A percentile compares a stretch with the other conserved stretches of the same genome.
Evolutionary conservation across 2,329 filamentous ascomycete genomes (phyloP).

Genomic region (Epicoccum nigrum): DNA sequence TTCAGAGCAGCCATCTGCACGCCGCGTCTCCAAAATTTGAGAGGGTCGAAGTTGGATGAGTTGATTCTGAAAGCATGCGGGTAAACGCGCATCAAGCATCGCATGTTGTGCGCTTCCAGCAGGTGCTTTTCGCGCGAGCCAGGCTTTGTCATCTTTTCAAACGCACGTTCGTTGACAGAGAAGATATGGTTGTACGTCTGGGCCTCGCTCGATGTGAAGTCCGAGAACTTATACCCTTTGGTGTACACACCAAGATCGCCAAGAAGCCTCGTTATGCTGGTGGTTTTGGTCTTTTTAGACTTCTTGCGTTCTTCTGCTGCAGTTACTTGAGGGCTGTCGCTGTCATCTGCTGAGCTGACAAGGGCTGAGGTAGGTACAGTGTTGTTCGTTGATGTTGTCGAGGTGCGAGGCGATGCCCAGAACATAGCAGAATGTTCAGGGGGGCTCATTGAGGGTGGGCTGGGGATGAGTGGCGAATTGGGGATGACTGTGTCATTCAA

Average conservation of each 20-base stretch:
- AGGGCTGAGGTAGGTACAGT: slow-evolving; percentile 61
- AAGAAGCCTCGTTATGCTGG: slow-evolving; percentile 84
- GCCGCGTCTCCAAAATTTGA: slow-evolving; percentile 91
- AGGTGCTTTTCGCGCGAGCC: slow-evolving; percentile 76
- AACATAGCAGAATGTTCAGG: slow-evolving; percentile 55
- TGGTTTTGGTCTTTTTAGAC: slow-evolving; percentile 66
- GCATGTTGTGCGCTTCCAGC: slow-evolving; percentile 88
- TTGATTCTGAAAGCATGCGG: slow-evolving; percentile 80
- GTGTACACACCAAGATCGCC: slow-evolving; percentile 84
- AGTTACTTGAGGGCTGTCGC: slow-evolving; percentile 66
- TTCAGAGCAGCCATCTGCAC: slow-evolving; percentile 98
- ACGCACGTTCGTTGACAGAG: slow-evolving; percentile 90
- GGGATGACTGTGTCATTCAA: slow-evolving; percentile 63
- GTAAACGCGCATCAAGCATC: slow-evolving; percentile 87
- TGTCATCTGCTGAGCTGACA: slow-evolving; percentile 73
- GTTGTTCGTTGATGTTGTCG: slow-evolving; percentile 62
- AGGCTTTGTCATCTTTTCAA: slow-evolving; percentile 78
- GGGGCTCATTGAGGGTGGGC: slow-evolving; percentile 60
- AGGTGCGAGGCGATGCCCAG: slow-evolving; percentile 58
- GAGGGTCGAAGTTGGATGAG: slow-evolving; percentile 93
- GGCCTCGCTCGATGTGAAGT: slow-evolving; percentile 78
- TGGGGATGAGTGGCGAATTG: slow-evolving; percentile 57
- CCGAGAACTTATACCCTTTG: slow-evolving; percentile 80
- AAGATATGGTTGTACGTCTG: slow-evolving; percentile 93
- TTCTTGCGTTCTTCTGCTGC: slow-evolving; percentile 64